These are phyloP conservation scores for Calcarisporium arbuscula DNA, from an alignment of 2,329 filamentous ascomycete genomes.

Conservation along the genomic window DNA sequence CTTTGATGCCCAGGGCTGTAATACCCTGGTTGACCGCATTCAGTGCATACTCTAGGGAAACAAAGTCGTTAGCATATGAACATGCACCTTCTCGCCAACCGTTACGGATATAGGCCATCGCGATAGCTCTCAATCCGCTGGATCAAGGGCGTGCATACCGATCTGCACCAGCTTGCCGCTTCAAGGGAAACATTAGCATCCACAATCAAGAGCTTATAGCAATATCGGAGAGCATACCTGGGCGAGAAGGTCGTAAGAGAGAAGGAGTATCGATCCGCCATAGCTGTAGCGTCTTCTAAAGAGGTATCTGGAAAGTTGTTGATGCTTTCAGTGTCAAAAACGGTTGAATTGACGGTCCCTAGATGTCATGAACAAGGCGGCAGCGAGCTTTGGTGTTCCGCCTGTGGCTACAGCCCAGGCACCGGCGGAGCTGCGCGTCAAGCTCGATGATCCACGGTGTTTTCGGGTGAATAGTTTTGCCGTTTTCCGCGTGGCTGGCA, in stretches of 20 bases:
- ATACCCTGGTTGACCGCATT: constrained; percentile 99
- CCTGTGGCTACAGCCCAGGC: constrained; percentile 19
- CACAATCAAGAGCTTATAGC: constrained; percentile 13
- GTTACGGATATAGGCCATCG: neutral
- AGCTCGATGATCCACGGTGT: constrained; percentile 17
- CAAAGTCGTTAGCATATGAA: constrained; percentile 5
- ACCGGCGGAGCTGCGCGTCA: constrained; percentile 33
- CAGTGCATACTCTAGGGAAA: constrained; percentile 80
- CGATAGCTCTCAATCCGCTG: neutral
- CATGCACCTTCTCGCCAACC: neutral
- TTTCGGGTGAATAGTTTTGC: constrained; percentile 20
- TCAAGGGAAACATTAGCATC: constrained; percentile 37
- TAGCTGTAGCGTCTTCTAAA: constrained; percentile 35
- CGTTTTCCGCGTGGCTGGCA: constrained; percentile 14
- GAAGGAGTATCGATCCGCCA: constrained; percentile 99
- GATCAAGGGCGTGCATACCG: constrained; percentile 40
- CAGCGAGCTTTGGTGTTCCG: constrained; percentile 27
- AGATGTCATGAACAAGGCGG: constrained; percentile 16
- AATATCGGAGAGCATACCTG: constrained; percentile 62
- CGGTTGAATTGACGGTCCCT: constrained; percentile 15
- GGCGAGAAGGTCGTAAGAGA: constrained; percentile 99
- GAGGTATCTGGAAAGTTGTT: neutral
- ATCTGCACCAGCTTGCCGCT: constrained; percentile 99
- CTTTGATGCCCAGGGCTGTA: constrained; percentile 97
- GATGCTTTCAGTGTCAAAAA: neutral